Evolutionary conservation across 2,329 filamentous ascomycete species (phyloP).

Genomic region (Aspergillus sp.): DNA sequence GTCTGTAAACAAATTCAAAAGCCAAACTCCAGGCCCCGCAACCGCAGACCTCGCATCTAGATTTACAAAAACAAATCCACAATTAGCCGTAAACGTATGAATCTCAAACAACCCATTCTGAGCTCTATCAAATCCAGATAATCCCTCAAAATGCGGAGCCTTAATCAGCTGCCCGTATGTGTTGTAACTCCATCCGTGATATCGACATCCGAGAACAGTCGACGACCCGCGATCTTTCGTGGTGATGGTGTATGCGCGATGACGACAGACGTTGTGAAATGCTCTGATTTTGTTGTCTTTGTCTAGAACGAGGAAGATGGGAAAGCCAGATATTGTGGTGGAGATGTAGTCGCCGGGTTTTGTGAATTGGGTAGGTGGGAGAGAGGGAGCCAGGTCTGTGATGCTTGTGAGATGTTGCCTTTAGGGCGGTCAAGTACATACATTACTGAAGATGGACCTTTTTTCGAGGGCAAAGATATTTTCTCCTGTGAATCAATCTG

Average conservation of each 20-base stretch:
- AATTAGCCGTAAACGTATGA: slow-evolving; percentile 14
- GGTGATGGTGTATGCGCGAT: slow-evolving; percentile 57
- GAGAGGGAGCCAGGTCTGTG: slow-evolving; percentile 34
- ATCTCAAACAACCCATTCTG: slow-evolving; percentile 51
- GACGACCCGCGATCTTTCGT: slow-evolving; percentile 47
- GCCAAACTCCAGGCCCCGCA: background rate
- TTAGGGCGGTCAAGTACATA: slow-evolving; percentile 10
- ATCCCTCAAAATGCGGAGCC: slow-evolving; percentile 54
- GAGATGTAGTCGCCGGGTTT: slow-evolving; percentile 55
- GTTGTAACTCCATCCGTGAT: slow-evolving; percentile 61
- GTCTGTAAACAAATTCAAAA: slow-evolving; percentile 10
- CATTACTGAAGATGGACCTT: slow-evolving; percentile 48
- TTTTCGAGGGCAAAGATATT: slow-evolving; percentile 46
- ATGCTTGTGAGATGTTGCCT: background rate
- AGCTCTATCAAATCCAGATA: slow-evolving; percentile 53
- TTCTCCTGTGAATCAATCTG: slow-evolving; percentile 33
- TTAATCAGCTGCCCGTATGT: slow-evolving; percentile 55
- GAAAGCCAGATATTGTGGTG: slow-evolving; percentile 52
- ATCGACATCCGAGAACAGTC: slow-evolving; percentile 54
- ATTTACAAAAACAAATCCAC: slow-evolving; percentile 25
- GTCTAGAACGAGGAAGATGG: slow-evolving; percentile 51
- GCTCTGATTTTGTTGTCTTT: slow-evolving; percentile 50
- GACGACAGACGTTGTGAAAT: slow-evolving; percentile 61
- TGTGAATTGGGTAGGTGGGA: slow-evolving; percentile 40
- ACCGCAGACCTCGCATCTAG: slow-evolving; percentile 10